phyloP scores from a whole-genome alignment of 306 rosid genomes.

The Dryas octopetala region DNA sequence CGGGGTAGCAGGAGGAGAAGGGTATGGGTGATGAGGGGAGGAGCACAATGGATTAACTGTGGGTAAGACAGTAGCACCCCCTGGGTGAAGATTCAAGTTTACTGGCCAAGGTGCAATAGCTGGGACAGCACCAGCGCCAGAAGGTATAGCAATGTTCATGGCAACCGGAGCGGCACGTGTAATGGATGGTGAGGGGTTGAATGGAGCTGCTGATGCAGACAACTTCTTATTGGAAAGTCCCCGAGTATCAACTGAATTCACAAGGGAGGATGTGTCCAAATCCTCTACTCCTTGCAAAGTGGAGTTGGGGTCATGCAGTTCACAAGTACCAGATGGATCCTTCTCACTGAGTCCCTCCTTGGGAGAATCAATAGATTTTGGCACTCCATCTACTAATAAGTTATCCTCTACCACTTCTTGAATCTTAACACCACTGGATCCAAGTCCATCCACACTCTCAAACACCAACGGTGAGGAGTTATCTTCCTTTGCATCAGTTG shows the following conservation, averaged over 20 bases:
- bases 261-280: slow-evolving; percentile 37
- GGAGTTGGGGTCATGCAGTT: slow-evolving; percentile 42
- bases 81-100: slow-evolving; percentile 85
- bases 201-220: slow-evolving; percentile 97
- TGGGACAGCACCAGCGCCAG: slow-evolving; percentile 61
- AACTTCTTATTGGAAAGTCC: slow-evolving; percentile 61
- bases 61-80: slow-evolving; percentile 55
- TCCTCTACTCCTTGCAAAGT: slow-evolving; percentile 51
- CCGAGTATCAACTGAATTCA: slow-evolving; percentile 45
- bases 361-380: slow-evolving; percentile 40
- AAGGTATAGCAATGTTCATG: slow-evolving; percentile 66
- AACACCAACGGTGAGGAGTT: slow-evolving; percentile 29
- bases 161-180: slow-evolving; percentile 69
- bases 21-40: slow-evolving; percentile 86
- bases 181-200: slow-evolving; percentile 75
- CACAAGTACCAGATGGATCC: slow-evolving; percentile 44
- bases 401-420: slow-evolving; percentile 42
- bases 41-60: slow-evolving; percentile 71
- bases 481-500: slow-evolving; percentile 36
- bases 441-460: slow-evolving; percentile 41
- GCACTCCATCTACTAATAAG: slow-evolving; percentile 30
- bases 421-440: slow-evolving; percentile 40
- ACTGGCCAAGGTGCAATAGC: slow-evolving; percentile 78
- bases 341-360: slow-evolving; percentile 42
- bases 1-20: slow-evolving; percentile 91